Evolutionary conservation across 805 yeast genomes (phyloP), one percentile per base, ranked within the genome.

Genomic region (Spencermartinsiella europaea): DNA sequence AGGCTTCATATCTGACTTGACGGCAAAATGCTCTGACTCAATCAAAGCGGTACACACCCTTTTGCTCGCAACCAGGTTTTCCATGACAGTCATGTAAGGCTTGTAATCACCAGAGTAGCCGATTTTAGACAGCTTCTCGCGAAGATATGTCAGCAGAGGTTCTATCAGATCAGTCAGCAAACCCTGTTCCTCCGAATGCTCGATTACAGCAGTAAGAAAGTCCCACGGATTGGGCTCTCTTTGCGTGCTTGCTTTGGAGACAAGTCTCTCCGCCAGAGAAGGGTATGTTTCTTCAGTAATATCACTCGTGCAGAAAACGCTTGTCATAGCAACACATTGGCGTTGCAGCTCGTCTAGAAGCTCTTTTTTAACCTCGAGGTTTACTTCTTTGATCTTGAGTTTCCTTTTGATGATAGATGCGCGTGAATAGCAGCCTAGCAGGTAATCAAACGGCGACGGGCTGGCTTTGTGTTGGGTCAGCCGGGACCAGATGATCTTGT

Each of bases 141-240:
- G 40, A 77, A 62, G 19, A 52, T 51, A 37, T 17, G 63, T 60
- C 38, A 75, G 61, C 19, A 85, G 64, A 3, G 75, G 69, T 49
- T 76, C 74, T 49, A 83, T 63, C 27, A 86, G 69, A 16, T 83
- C 93, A 5, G 76, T 52, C 4, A 82, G 61, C 0, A 81, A 69
- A 1, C 81, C 95, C 57, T 85, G 88, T 46, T 81, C 85, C 20
- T 74, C 70, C 7, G 90, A 76, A 46, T 80, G 71, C 28, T 70
- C 65, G 14, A 85, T 61, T 25, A 85, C 70, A 38, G 79, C 83
- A 2, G 72, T 63, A 45, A 88, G 61, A 50, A 81, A 81, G 47
- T 74, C 80, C 43, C 56, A 41, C 14, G 67, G 58, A 16, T 57
- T 37, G 1, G 58, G 52, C n/a, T 40, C 19, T 21, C 45, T 25